A percentile compares a stretch with the other conserved stretches of the same genome.
Conservation (phyloP, 2,329 filamentous ascomycete species). For the Fusarium subtropicale region DNA sequence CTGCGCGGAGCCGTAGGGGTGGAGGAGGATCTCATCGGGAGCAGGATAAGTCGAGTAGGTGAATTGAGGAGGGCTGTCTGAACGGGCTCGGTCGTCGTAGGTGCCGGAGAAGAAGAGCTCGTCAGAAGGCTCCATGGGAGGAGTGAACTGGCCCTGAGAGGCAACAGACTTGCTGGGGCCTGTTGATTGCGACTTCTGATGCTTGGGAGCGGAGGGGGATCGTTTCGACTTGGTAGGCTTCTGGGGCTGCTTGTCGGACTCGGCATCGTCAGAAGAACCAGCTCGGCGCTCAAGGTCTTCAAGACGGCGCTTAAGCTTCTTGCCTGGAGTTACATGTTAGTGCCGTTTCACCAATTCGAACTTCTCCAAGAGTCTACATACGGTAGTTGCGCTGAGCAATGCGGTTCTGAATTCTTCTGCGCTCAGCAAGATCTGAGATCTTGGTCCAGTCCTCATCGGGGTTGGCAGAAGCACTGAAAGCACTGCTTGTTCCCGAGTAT, state of each 20-base stretch:
- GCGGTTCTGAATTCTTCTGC: constrained; percentile 93
- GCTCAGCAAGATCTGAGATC: constrained; percentile 95
- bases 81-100: constrained; percentile 75
- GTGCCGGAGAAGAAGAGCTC: constrained; percentile 71
- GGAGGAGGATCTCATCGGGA: constrained; percentile 72
- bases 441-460: constrained; percentile 99
- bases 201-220: constrained; percentile 45
- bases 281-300: constrained; percentile 86
- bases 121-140: constrained; percentile 70
- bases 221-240: constrained; percentile 50
- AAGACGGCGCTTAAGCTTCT: constrained; percentile 91
- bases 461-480: constrained; percentile 93
- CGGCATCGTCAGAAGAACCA: constrained; percentile 64
- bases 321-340: constrained; percentile 65
- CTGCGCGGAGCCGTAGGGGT: constrained; percentile 67
- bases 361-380: constrained; percentile 59
- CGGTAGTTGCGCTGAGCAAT: constrained; percentile 98
- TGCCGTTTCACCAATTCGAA: constrained; percentile 1
- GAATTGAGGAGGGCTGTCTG: constrained; percentile 77
- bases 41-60: constrained; percentile 74
- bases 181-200: constrained; percentile 47
- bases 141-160: constrained; percentile 69
- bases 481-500: constrained; percentile 85
- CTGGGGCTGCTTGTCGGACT: constrained; percentile 48
- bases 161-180: constrained; percentile 54